A percentile compares a stretch with the other conserved stretches of the same genome.
Conservation (phyloP, 768 basidiomycete genomes). For the Mycena latifolia region DNA sequence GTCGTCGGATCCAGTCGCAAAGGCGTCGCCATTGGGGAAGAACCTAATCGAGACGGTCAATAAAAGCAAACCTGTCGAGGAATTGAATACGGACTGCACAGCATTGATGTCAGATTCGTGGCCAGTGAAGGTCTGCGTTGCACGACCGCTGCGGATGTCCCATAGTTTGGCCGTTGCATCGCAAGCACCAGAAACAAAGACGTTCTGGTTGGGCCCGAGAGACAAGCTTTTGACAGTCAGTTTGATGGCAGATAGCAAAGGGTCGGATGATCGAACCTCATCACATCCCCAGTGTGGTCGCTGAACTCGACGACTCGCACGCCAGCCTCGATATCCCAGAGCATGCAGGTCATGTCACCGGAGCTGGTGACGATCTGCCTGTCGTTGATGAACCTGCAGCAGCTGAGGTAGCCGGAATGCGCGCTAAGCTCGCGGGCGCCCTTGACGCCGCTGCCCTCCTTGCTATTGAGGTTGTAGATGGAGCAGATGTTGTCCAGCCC, state of each 20-base stretch:
- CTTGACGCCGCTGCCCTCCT: slow-evolving; percentile 82
- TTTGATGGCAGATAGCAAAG: slow-evolving; percentile 27
- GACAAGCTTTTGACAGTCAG: slow-evolving; percentile 74
- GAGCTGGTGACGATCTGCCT: slow-evolving; percentile 98
- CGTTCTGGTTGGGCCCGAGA: slow-evolving; percentile 91
- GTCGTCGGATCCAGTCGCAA: slow-evolving; percentile 98
- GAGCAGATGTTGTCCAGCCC: slow-evolving; percentile 99
- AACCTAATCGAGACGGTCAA: slow-evolving; percentile 69
- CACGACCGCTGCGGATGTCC: slow-evolving; percentile 98
- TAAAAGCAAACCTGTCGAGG: neutral
- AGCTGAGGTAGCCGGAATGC: slow-evolving; percentile 97
- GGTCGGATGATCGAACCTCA: slow-evolving; percentile 79
- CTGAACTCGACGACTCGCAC: slow-evolving; percentile 98
- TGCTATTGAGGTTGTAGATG: slow-evolving; percentile 94
- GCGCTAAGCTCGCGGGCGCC: slow-evolving; percentile 96
- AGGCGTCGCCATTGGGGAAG: slow-evolving; percentile 99
- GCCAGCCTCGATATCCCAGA: slow-evolving; percentile 99
- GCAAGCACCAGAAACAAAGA: slow-evolving; percentile 99
- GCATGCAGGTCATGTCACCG: slow-evolving; percentile 99
- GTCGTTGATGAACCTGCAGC: slow-evolving; percentile 99
- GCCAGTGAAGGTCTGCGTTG: slow-evolving; percentile 98
- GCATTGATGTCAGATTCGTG: slow-evolving; percentile 99
- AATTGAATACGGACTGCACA: slow-evolving; percentile 80
- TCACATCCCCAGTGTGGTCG: slow-evolving; percentile 99
- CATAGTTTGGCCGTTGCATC: slow-evolving; percentile 99